Conservation (phyloP, 805 yeast genomes). For the Candida nitratophila region DNA sequence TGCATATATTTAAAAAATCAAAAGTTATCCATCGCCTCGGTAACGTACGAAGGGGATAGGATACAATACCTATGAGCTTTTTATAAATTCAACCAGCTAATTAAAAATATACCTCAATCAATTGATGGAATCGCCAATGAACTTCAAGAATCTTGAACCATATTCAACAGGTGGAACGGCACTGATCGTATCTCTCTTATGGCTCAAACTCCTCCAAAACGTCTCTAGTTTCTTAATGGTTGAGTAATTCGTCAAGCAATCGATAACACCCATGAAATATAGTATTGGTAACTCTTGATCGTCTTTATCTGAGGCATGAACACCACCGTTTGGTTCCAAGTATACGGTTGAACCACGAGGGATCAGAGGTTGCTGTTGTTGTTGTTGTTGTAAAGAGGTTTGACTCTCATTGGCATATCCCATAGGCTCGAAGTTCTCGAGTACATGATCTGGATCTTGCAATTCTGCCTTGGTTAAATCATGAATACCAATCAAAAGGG, state of each 20-base stretch:
- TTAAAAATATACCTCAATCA: not conserved
- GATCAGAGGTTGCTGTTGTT: no score
- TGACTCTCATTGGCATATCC: constrained; percentile 14
- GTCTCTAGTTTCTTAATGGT: constrained; percentile 76
- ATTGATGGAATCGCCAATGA: constrained; percentile 35
- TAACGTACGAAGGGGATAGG: no score
- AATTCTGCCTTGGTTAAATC: constrained; percentile 54
- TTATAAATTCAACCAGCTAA: no score
- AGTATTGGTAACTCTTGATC: constrained; percentile 58
- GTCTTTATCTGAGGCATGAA: constrained; percentile 59
- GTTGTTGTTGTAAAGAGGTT: not conserved
- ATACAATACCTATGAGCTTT: no score
- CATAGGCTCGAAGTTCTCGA: constrained; percentile 18
- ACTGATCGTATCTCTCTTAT: constrained; percentile 64
- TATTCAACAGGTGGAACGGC: constrained; percentile 90
- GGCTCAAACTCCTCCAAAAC: constrained; percentile 68
- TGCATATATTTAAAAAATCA: no score
- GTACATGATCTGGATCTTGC: constrained; percentile 16
- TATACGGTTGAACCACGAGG: constrained; percentile 7
- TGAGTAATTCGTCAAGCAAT: constrained; percentile 80
- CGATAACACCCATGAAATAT: constrained; percentile 90
- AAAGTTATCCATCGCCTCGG: no score
- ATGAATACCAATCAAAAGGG: constrained; percentile 82
- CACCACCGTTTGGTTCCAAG: constrained; percentile 61
- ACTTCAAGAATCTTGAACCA: constrained; percentile 76